Conservation (phyloP, 352 stramenopile genomes). For the Pythium sp. region DNA sequence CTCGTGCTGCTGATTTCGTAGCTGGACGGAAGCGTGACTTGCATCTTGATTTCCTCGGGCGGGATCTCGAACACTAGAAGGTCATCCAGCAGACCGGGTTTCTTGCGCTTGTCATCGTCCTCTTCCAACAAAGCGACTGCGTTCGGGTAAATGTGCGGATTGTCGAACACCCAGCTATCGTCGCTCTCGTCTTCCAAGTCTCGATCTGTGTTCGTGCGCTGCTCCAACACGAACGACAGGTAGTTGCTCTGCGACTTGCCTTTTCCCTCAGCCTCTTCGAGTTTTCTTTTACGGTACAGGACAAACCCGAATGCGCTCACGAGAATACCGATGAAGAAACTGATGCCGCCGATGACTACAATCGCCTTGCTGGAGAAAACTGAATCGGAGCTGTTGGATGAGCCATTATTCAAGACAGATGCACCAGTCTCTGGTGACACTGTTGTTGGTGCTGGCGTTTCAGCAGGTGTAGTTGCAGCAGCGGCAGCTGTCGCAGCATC, state of each 20-base stretch:
- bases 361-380: slow-evolving; percentile 48
- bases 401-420: slow-evolving; percentile 8
- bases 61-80: slow-evolving; percentile 77
- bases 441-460: background rate
- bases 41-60: slow-evolving; percentile 59
- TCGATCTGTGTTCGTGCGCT: slow-evolving; percentile 23
- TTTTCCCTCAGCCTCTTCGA: slow-evolving; percentile 17
- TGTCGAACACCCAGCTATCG: slow-evolving; percentile 55
- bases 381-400: slow-evolving; percentile 5
- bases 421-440: background rate
- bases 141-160: slow-evolving; percentile 27
- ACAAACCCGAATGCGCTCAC: slow-evolving; percentile 37
- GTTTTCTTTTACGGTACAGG: slow-evolving; percentile 30
- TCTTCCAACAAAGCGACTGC: slow-evolving; percentile 63
- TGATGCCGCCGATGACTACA: slow-evolving; percentile 46
- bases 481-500: background rate
- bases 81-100: slow-evolving; percentile 57
- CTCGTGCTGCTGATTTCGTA: slow-evolving; percentile 14
- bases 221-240: slow-evolving; percentile 25
- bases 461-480: background rate
- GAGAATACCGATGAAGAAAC: slow-evolving; percentile 41
- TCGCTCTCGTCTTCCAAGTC: slow-evolving; percentile 43
- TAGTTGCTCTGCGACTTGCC: slow-evolving; percentile 29
- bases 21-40: slow-evolving; percentile 23
- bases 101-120: slow-evolving; percentile 41